Conservation (phyloP, 2,329 filamentous ascomycete genomes). For the Trichoderma polysporum region DNA sequence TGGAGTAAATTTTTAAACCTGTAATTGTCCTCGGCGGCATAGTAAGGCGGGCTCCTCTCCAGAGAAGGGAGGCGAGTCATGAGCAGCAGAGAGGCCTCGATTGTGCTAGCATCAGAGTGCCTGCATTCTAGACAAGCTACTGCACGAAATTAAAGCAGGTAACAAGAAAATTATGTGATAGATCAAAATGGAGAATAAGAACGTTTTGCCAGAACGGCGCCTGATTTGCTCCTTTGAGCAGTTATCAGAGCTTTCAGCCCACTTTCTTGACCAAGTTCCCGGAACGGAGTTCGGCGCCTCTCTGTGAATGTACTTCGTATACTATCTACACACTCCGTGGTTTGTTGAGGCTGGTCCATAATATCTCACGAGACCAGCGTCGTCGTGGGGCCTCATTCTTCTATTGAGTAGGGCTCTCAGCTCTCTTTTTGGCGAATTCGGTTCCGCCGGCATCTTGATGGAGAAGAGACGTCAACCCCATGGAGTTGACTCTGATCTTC, state of each 20-base stretch:
- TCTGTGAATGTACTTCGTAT: not conserved
- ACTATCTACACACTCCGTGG: not conserved
- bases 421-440: not conserved
- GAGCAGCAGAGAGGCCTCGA: not conserved
- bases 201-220: not conserved
- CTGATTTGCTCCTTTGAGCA: not conserved
- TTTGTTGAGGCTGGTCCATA: not conserved
- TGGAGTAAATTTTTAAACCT: not conserved
- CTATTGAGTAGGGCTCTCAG: not conserved
- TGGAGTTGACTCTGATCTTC: slow-evolving; percentile 3
- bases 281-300: not conserved
- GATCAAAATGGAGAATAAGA: not conserved
- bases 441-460: not conserved
- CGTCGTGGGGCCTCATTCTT: not conserved
- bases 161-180: not conserved
- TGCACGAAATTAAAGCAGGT: slow-evolving; percentile 11
- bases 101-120: slow-evolving; percentile 12
- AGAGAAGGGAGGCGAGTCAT: not conserved
- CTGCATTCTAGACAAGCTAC: slow-evolving; percentile 15
- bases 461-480: not conserved
- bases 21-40: not conserved
- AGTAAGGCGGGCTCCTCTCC: not conserved
- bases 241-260: not conserved
- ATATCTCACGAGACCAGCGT: not conserved
- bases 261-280: not conserved